phyloP scores from a whole-genome alignment of 2,329 filamentous ascomycete species.

The Talaromyces islandicus region DNA sequence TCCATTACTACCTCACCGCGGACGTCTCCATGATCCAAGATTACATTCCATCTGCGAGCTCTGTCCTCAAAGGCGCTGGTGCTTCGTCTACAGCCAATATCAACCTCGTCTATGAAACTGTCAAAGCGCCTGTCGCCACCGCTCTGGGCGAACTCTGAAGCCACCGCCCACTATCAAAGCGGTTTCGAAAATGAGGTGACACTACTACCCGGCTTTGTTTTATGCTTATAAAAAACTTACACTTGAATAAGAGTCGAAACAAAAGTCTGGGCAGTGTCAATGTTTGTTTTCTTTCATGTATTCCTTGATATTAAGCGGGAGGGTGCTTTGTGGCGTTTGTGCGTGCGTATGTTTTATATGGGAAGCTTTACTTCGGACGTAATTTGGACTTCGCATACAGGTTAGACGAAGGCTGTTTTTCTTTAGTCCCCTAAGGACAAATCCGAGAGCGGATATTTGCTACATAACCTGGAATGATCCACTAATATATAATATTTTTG shows the following conservation, averaged over 20 bases:
- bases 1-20: conserved; percentile 92
- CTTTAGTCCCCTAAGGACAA: not conserved
- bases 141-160: conserved; percentile 27
- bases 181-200: not conserved
- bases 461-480: not conserved
- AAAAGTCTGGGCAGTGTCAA: not conserved
- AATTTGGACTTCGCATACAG: not conserved
- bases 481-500: not conserved
- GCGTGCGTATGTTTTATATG: not conserved
- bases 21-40: conserved; percentile 46
- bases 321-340: conserved; percentile 4
- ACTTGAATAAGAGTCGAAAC: not conserved
- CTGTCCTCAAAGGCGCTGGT: conserved; percentile 25
- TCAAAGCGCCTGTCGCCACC: conserved; percentile 38
- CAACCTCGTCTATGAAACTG: conserved; percentile 46
- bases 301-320: conserved; percentile 1
- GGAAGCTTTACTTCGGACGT: not conserved
- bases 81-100: conserved; percentile 17
- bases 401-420: not conserved
- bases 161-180: not conserved
- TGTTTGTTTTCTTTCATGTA: not conserved
- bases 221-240: not conserved
- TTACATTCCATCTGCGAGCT: conserved; percentile 25
- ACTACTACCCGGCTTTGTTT: not conserved
- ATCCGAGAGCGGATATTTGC: not conserved